A percentile compares a stretch with the other conserved stretches of the same genome.
Conservation (phyloP, 73 alveolate genomes). For the Effrenium voratum region DNA sequence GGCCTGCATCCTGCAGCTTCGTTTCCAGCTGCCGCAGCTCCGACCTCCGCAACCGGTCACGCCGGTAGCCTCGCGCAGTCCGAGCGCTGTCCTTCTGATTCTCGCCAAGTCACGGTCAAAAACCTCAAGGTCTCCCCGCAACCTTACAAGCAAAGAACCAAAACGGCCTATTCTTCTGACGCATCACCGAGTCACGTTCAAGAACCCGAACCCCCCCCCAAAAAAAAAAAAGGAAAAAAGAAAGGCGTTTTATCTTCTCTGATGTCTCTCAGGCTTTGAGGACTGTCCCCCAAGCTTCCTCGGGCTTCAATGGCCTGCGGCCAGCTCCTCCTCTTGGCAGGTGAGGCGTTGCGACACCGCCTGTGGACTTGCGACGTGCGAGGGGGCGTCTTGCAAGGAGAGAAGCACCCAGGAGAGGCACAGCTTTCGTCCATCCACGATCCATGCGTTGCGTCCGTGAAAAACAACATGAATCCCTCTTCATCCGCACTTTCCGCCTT, state of each 20-base stretch:
- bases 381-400: not conserved
- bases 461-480: not conserved
- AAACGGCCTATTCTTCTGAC: too few relatives aligned
- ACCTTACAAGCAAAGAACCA: too few relatives aligned
- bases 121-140: too few relatives aligned
- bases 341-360: constrained; percentile 59
- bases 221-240: too few relatives aligned
- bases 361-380: not conserved
- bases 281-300: too few relatives aligned
- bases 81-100: too few relatives aligned
- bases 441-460: not conserved
- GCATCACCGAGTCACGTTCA: too few relatives aligned
- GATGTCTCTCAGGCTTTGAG: too few relatives aligned
- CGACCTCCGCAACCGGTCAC: constrained; percentile 59
- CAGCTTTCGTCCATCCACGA: not conserved
- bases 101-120: too few relatives aligned
- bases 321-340: constrained; percentile 74
- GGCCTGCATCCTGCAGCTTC: constrained; percentile 61
- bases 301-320: too few relatives aligned
- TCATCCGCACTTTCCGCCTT: not conserved
- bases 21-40: constrained; percentile 62
- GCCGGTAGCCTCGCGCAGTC: constrained; percentile 76
- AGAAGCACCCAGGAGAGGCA: not conserved
- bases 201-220: too few relatives aligned
- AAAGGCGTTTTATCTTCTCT: too few relatives aligned